Evolutionary conservation across 129 eudicot genomes (phyloP).

Genomic region (Flaveria ramosissima): DNA sequence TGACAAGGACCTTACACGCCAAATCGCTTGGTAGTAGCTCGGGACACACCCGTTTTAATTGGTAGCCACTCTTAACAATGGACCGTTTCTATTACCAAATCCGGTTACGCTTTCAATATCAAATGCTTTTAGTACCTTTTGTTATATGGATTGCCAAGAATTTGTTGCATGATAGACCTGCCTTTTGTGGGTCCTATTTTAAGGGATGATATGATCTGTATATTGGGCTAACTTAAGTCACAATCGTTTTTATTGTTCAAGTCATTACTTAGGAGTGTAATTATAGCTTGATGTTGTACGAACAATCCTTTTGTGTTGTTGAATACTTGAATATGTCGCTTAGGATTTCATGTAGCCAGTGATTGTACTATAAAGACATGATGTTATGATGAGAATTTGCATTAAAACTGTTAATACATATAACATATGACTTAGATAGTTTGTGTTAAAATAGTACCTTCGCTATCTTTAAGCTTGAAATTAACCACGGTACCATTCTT

Average conservation of each 20-base stretch:
- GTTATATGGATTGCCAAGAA: background rate
- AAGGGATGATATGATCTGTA: background rate
- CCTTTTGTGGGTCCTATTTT: background rate
- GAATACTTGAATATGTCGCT: background rate
- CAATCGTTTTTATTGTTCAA: background rate
- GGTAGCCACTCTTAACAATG: background rate
- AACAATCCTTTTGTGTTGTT: background rate
- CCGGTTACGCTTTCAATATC: background rate
- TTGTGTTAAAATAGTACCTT: background rate
- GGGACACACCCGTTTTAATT: background rate
- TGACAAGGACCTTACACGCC: slow-evolving; percentile 5
- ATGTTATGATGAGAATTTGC: background rate
- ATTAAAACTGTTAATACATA: background rate
- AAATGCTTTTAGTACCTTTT: background rate
- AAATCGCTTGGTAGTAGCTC: background rate
- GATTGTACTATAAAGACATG: background rate
- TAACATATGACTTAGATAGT: background rate
- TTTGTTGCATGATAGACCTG: too few relatives aligned
- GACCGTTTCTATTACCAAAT: background rate
- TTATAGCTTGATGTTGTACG: slow-evolving; percentile 10
- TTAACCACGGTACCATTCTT: background rate
- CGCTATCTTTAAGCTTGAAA: background rate
- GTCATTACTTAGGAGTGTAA: slow-evolving; percentile 9
- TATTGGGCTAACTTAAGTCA: background rate
- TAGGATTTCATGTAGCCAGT: background rate